Percentiles rank a stretch among this genome's conserved stretches.
phyloP scores from a whole-genome alignment of 2,329 filamentous ascomycete genomes.

The Rugonectria rugulosa region DNA sequence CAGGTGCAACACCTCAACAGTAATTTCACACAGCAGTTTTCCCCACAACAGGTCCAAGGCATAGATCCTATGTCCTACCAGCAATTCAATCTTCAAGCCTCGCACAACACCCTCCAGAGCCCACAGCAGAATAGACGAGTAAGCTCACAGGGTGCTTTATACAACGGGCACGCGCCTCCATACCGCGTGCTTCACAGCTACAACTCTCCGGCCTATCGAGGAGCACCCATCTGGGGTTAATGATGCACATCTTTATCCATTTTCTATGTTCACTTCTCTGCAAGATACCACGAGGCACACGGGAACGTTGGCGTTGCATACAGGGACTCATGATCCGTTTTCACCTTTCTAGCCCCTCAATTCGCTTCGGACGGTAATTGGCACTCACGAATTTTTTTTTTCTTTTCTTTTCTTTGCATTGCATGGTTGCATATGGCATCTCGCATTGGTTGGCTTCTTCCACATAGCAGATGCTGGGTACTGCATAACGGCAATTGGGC shows the following conservation, averaged over 20 bases:
- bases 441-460: background rate
- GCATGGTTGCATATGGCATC: background rate
- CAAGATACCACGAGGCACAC: slow-evolving; percentile 31
- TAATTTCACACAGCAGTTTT: background rate
- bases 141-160: slow-evolving; percentile 25
- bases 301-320: slow-evolving; percentile 3
- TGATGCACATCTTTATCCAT: slow-evolving; percentile 3
- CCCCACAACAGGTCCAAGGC: slow-evolving; percentile 16
- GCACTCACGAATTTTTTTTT: background rate
- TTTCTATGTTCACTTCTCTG: background rate
- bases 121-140: slow-evolving; percentile 22
- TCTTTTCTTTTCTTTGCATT: background rate
- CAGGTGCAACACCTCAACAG: background rate
- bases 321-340: background rate
- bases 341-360: background rate
- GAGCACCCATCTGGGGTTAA: slow-evolving; percentile 64
- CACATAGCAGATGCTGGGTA: background rate
- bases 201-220: slow-evolving; percentile 64
- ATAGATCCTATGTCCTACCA: slow-evolving; percentile 30
- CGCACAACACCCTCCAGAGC: slow-evolving; percentile 11
- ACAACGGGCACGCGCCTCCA: slow-evolving; percentile 42
- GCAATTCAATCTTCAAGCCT: slow-evolving; percentile 29
- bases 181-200: slow-evolving; percentile 66
- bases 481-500: background rate
- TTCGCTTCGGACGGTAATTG: background rate